A percentile compares a stretch with the other conserved stretches of the same genome.
Evolutionary conservation across 345 rosid species (phyloP).

Genomic region (Laguncularia racemosa): DNA sequence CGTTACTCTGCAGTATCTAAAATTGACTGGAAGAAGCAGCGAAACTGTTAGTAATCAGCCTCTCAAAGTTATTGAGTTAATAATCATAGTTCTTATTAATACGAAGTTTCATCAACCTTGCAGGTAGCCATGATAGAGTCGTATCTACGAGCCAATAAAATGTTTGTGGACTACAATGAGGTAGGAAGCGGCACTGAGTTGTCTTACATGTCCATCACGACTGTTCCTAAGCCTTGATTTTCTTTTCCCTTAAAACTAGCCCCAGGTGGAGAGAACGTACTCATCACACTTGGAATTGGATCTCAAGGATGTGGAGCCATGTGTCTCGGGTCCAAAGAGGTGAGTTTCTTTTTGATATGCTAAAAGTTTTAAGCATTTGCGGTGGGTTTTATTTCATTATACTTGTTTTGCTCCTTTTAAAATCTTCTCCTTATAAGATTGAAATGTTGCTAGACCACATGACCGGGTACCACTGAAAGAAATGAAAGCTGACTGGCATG

Average conservation of each 20-base stretch:
- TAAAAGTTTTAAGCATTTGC: not conserved
- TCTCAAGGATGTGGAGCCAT: conserved; percentile 80
- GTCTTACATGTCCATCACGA: not conserved
- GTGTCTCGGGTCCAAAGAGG: conserved; percentile 87
- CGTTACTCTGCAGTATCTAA: conserved; percentile 83
- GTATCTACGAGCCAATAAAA: conserved; percentile 74
- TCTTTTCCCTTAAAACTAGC: conserved; percentile 26
- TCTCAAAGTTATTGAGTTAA: not conserved
- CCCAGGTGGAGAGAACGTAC: conserved; percentile 48
- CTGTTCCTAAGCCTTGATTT: conserved; percentile 5
- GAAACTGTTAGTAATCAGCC: conserved; percentile 41
- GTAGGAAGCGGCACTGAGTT: conserved; percentile 22
- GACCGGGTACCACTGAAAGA: conserved; percentile 80
- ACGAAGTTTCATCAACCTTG: conserved; percentile 18
- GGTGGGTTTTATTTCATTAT: not conserved
- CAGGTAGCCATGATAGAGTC: conserved; percentile 80
- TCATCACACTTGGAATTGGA: conserved; percentile 66
- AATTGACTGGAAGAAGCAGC: conserved; percentile 75
- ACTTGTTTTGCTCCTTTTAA: not conserved
- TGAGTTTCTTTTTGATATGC: conserved; percentile 8
- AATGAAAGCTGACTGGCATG: conserved; percentile 94
- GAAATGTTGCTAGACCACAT: conserved; percentile 57
- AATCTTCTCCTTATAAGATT: not conserved
- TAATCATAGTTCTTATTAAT: not conserved
- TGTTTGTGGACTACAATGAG: conserved; percentile 93